Base-by-base conservation (phyloP, 176 grass and related monocot species). In the Lolium perenne region DNA sequence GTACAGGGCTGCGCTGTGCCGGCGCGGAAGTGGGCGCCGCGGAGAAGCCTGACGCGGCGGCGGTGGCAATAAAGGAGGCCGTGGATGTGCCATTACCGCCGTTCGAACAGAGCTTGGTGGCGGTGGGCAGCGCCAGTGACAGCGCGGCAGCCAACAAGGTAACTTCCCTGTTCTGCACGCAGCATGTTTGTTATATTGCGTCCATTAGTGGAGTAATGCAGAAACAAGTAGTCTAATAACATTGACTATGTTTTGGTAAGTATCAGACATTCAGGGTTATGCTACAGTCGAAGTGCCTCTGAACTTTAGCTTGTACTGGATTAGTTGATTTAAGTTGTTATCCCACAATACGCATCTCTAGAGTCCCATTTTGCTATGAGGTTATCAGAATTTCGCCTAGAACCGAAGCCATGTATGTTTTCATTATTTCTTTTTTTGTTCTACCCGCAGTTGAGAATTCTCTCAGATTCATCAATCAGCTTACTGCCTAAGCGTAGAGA, bases 51-150 rank as follows among this genome's bases (percentile, higher is more conserved):
- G 76, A 80, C 2, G 54, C 43, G 58, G 57, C 8, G 59, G 77
- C 25, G 58, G 58, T 2, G 59, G 77, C 81, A 4, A 7, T 26
- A 6, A 83, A 82, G 49, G 38, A 83, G 18, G 43, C 71, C 0
- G 79, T 47, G 38, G 51, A 18, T 8, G 3, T 47, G 72, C 72
- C 80, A 45, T 82, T 71, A 14, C 50, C 66, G 5, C 83, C 83
- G n/a, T 83, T 88, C 23, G 72, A 77, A 6, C 49, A 77, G 79
- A 88, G 62, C 72, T 60, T 77, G 62, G 61, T 83, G 80, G 50
- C 38, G 2, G 23, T 67, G 86, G 61, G 38, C 38, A 57, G 15
- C 48, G 12, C 2, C 32, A 16, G 16, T 1, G 71, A 82, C 38
- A 78, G 76, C 18, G 22, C 17, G 79, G 17, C 60, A 32, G 59